Base-by-base conservation (phyloP, 805 yeast species). In the Metschnikowia sp. region DNA sequence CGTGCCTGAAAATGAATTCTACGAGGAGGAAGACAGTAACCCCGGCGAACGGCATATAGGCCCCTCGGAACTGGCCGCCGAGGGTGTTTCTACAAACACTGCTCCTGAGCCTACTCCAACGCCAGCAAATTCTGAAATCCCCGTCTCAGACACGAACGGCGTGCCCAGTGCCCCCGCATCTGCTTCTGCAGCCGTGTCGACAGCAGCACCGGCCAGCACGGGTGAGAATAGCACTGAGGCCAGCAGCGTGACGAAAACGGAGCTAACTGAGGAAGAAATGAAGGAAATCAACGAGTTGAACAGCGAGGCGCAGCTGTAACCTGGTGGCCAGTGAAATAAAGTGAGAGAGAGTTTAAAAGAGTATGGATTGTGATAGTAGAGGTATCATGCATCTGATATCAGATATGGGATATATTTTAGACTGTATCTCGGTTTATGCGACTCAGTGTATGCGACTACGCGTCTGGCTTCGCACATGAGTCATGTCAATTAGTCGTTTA, bases 1-100 rank as follows among this genome's bases (percentile, higher is more conserved):
- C 42, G 86, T 81, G 54, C 83, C 84, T 2, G 86, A 78, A 41
- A 84, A 83, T 58, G 98, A 92, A 67, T 87, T 82, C 61, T 90
- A 83, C 61, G 88, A 84, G 45, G 79, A 76, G 48, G 84, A 81
- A 38, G 82, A 78, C 52, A 73, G 72, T 52, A 77, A 71, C 43
- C 52, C 50, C 38, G 74, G 66, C 10, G 75, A 71, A 36, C 58
- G 55, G 40, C 62, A 69, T 50, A 58, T 68, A 29, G 57, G 55
- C 32, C 32, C 29, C 41, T 40, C 45, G 22, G 53, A 31, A 31
- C 11, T 31, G 33, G 33, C 11, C 15, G 33, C 42, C 18, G 41
- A 36, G 19, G 33, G 13, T 11, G 36, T 15, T 10, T 33, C 48
- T 22, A 36, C 44, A 35, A 39, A 36, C 10, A 15, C 36, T 12